These are phyloP conservation scores for Saccharomyces paradoxus DNA, from an alignment of 805 yeast genomes.

Conservation along the genomic window DNA sequence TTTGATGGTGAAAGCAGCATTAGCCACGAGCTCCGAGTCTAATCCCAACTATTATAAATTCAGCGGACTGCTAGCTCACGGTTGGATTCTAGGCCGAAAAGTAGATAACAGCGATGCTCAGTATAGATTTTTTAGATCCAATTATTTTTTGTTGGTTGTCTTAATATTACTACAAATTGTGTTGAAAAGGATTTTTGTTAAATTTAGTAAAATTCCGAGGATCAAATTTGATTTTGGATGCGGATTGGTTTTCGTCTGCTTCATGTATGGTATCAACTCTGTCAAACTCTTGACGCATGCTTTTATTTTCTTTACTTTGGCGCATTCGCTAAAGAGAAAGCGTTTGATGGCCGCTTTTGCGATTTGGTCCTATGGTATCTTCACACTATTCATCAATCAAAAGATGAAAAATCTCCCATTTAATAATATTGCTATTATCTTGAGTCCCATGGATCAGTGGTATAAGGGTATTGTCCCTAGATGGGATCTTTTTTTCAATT, in stretches of 20 bases:
- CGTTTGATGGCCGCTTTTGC: slow-evolving; percentile 33
- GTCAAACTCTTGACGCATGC: slow-evolving; percentile 53
- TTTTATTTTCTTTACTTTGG: slow-evolving; percentile 36
- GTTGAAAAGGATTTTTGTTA: slow-evolving; percentile 34
- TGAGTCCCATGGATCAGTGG: slow-evolving; percentile 47
- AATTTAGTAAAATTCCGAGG: slow-evolving; percentile 30
- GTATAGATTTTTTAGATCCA: slow-evolving; percentile 74
- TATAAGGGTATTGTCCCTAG: slow-evolving; percentile 68
- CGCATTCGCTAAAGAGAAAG: slow-evolving; percentile 16
- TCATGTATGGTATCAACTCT: slow-evolving; percentile 68
- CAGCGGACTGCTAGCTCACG: slow-evolving; percentile 52
- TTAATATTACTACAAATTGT: slow-evolving; percentile 46
- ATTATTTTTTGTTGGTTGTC: slow-evolving; percentile 51
- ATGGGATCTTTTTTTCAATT: slow-evolving; percentile 93
- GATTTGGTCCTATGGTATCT: slow-evolving; percentile 72
- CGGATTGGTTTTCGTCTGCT: slow-evolving; percentile 56
- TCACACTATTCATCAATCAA: slow-evolving; percentile 68
- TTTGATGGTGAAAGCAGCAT: slow-evolving; percentile 67
- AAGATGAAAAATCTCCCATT: slow-evolving; percentile 44
- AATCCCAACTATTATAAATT: slow-evolving; percentile 63
- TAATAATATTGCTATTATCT: slow-evolving; percentile 32
- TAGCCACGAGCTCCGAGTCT: slow-evolving; percentile 63
- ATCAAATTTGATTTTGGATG: slow-evolving; percentile 58
- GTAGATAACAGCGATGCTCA: slow-evolving; percentile 87
- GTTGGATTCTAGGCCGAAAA: slow-evolving; percentile 83